These are phyloP conservation scores for Saccharum officinarum DNA, from an alignment of 176 grass and related monocot genomes.

Conservation along the genomic window DNA sequence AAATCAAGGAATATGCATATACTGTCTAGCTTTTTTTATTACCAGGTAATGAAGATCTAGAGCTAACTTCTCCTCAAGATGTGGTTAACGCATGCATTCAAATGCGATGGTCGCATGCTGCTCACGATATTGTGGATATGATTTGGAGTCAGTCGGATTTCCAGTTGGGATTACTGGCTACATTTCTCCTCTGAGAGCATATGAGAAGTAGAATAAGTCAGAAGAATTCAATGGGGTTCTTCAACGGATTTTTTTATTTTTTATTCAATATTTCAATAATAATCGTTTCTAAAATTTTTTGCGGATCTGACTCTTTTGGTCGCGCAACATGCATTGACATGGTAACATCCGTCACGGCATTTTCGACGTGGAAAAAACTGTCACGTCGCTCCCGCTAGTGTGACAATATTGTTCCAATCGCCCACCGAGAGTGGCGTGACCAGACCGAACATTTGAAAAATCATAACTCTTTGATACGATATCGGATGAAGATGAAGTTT, in stretches of 20 bases:
- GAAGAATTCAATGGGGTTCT: constrained; percentile 61
- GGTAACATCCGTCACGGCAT: too few species aligned
- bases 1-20: constrained; percentile 56
- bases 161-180: constrained; percentile 47
- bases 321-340: too few species aligned
- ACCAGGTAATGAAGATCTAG: constrained; percentile 41
- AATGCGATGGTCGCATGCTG: constrained; percentile 68
- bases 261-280: too few species aligned
- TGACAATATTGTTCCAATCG: too few species aligned
- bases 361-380: too few species aligned
- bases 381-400: too few species aligned
- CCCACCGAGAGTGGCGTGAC: too few species aligned
- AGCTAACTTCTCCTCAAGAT: constrained; percentile 30
- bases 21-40: constrained; percentile 46
- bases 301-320: too few species aligned
- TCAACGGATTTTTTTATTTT: constrained; percentile 31
- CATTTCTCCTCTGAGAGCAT: constrained; percentile 63
- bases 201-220: constrained; percentile 51
- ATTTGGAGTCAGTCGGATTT: constrained; percentile 54
- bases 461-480: too few species aligned
- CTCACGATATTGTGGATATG: constrained; percentile 79
- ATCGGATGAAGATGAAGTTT: too few species aligned
- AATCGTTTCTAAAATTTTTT: too few species aligned
- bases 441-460: too few species aligned
- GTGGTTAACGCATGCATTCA: constrained; percentile 67